Evolutionary conservation across 257 asterid species (phyloP).

Genomic region (Plantago elongata): DNA sequence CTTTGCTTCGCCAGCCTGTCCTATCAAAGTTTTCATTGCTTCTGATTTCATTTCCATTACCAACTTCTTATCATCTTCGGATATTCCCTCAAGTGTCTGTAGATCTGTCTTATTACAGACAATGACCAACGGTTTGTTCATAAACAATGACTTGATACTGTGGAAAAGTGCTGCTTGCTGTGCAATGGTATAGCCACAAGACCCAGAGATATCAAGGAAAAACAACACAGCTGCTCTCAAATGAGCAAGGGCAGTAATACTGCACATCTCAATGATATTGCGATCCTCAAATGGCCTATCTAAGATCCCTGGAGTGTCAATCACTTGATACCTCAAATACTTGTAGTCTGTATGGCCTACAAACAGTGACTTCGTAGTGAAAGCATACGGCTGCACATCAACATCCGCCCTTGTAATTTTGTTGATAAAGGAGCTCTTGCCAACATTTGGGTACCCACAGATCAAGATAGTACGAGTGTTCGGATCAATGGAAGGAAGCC

Average conservation of each 20-base stretch:
- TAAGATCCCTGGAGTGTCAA: conserved; percentile 94
- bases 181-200: conserved; percentile 87
- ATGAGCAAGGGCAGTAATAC: conserved; percentile 95
- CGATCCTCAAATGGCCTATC: conserved; percentile 98
- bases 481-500: conserved; percentile 94
- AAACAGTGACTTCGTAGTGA: conserved; percentile 90
- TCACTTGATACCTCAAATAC: conserved; percentile 87
- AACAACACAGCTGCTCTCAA: conserved; percentile 89
- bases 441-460: conserved; percentile 98
- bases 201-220: conserved; percentile 90
- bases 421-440: conserved; percentile 94
- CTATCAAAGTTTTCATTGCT: conserved; percentile 84
- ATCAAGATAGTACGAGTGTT: conserved; percentile 90
- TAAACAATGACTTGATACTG: conserved; percentile 86
- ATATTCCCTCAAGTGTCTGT: conserved; percentile 73
- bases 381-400: conserved; percentile 94
- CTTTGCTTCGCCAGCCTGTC: conserved; percentile 81
- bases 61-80: conserved; percentile 77
- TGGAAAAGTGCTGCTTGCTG: conserved; percentile 96
- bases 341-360: conserved; percentile 95
- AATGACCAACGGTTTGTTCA: conserved; percentile 82
- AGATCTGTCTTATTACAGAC: conserved; percentile 94
- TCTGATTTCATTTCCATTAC: conserved; percentile 87
- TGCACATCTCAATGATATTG: conserved; percentile 97
- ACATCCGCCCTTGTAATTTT: conserved; percentile 95